Evolutionary conservation across 805 yeast genomes (phyloP), one percentile per base, ranked within the genome.

Genomic region (Kazachstania kunashirensis): DNA sequence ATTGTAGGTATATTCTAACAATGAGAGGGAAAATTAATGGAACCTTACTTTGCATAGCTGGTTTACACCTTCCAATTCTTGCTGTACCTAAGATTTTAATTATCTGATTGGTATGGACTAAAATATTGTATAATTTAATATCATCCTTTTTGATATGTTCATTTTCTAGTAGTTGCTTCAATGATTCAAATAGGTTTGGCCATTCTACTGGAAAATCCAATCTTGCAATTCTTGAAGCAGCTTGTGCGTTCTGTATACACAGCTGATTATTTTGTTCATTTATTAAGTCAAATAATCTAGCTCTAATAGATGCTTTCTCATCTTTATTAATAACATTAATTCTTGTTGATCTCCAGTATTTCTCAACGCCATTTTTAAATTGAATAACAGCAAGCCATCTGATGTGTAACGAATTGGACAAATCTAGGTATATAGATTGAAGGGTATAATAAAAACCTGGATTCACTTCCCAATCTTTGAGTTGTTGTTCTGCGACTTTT

Each of bases 321-420:
- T 80, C 84, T 32, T 68, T 70, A 2, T 68, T 45, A 14, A 80
- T 68, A 0, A 75, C 66, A 42, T 73, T 62, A 24, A 67, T 61
- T 14, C 84, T 66, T 0, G 84, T 67, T 1, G 79, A 65, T 40
- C 96, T 67, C 97, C 98, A 89, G 50, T 75, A 75, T 52, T 73
- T 75, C 13, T 84, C 95, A 15, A 85, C 66, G 2, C 94, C 94
- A 57, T 89, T 89, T 52, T 92, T 89, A 59, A 89, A 76, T 45
- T 81, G 82, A 29, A 89, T 89, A 2, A 85, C 69, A 0, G 95
- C 86, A 18, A 88, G 63, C 95, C 95, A 86, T 49, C 97, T 66
- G 6, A 76, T 64, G 40, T 81, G 83, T 21, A 80, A 58, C 0
- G 86, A 71, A 13, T 73, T 48, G 0, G 75, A 67, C 3, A 66